Evolutionary conservation across 1,284 basidiomycete genomes (phyloP).

Genomic region (Waitea zeae): DNA sequence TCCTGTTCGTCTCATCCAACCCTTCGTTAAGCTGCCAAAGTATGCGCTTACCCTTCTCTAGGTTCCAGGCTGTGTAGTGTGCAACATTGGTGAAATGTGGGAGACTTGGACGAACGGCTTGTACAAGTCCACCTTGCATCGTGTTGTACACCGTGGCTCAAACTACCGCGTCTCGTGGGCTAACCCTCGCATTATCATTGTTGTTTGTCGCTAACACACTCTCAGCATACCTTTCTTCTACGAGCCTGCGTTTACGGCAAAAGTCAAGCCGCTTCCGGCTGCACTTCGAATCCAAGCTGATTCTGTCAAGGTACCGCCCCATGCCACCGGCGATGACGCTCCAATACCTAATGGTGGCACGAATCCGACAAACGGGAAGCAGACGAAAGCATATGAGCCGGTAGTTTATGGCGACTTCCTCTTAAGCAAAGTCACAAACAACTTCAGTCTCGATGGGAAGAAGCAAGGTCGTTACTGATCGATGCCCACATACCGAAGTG

Average conservation of each 20-base stretch:
- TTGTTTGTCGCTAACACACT: background rate
- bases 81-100: constrained; percentile 80
- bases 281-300: constrained; percentile 27
- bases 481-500: too few species aligned
- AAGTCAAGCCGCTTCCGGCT: constrained; percentile 39
- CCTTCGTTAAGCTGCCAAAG: too few species aligned
- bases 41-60: too few species aligned
- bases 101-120: constrained; percentile 73
- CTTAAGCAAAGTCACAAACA: constrained; percentile 29
- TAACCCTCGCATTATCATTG: constrained; percentile 3
- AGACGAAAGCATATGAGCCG: constrained; percentile 1
- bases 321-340: too few species aligned
- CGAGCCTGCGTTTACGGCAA: constrained; percentile 63
- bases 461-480: too few species aligned
- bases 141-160: constrained; percentile 53
- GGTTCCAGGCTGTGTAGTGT: constrained; percentile 60
- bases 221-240: constrained; percentile 70
- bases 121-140: constrained; percentile 62
- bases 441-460: constrained; percentile 28
- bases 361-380: background rate
- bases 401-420: constrained; percentile 4
- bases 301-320: background rate
- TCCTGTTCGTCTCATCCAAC: constrained; percentile 27
- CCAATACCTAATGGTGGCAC: too few species aligned
- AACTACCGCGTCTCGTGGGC: constrained; percentile 39